Evolutionary conservation across 2,329 filamentous ascomycete species (phyloP), one percentile per base, ranked within the genome.

Genomic region (Ophiostoma populinum): DNA sequence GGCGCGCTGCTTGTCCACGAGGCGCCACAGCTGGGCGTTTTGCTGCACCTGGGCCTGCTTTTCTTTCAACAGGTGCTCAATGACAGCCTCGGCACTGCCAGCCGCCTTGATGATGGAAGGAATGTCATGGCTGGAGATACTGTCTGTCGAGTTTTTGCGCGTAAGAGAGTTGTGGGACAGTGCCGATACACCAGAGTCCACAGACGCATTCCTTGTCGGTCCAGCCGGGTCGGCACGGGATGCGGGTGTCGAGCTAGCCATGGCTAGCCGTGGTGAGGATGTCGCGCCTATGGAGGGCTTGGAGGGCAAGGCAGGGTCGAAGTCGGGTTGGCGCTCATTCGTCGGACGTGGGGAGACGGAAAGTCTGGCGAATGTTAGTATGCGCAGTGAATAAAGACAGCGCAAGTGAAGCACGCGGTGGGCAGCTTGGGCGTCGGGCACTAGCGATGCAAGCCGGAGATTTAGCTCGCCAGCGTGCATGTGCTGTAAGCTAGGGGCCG

Each of bases 1-100:
- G 12, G 83, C 75, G 42, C 87, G 70, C 55, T 98, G 90, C 59
- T 98, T 95, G 54, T 95, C 87, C 33, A 98, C 85, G 31, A 98
- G 60, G 34, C 85, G 77, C 90, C 90, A 98, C 48, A 98, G 59
- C 53, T 98, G 87, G 13, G 76, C 65, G 51, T 95, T 95, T 51
- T 95, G 90, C 45, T 82, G 78, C 5, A 81, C 72, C 36, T 85
- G 80, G 32, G 82, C 80, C 43, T 87, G 75, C 54, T 94, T 95
- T 51, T 98, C 90, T 51, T 81, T 92, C 43, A 94, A 59, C 33
- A 98, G 61, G 48, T 90, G 82, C 46, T 83, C 71, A 40, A 98
- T 82, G 5, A 92, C 79, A 6, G 80, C 81, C 52, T 98, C 87
- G 12, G 86, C 68, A 35, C 83, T 92, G 34, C 87, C 90, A 18